Evolutionary conservation across 2,329 filamentous ascomycete species (phyloP).

Genomic region (Elsinoe fawcettii): DNA sequence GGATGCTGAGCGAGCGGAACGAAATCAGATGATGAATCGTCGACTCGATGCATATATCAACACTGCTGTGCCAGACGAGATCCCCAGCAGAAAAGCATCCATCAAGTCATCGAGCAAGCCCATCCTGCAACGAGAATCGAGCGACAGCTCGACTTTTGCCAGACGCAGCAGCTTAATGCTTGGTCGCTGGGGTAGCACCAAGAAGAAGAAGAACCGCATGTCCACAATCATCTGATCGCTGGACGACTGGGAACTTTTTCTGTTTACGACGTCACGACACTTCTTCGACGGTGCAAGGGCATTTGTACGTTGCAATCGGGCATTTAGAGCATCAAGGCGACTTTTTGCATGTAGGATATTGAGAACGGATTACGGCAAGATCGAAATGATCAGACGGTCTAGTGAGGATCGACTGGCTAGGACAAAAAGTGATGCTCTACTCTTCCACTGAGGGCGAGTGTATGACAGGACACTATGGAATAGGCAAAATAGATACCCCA

Average conservation of each 20-base stretch:
- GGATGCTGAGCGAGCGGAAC: slow-evolving; percentile 25
- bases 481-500: background rate
- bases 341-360: slow-evolving; percentile 1
- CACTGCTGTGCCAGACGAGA: slow-evolving; percentile 14
- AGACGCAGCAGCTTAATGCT: slow-evolving; percentile 5
- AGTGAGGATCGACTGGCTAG: too few relatives aligned
- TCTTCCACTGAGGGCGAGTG: background rate
- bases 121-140: background rate
- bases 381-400: too few relatives aligned
- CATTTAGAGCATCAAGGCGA: slow-evolving; percentile 13
- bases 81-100: slow-evolving; percentile 2
- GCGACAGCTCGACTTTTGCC: slow-evolving; percentile 5
- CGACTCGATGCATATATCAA: slow-evolving; percentile 29
- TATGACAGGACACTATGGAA: background rate
- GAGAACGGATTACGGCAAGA: background rate
- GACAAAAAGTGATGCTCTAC: background rate
- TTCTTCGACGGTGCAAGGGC: background rate
- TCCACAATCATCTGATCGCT: slow-evolving; percentile 8
- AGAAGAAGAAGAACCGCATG: slow-evolving; percentile 13
- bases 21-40: slow-evolving; percentile 29
- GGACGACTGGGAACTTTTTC: background rate
- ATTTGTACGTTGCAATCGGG: background rate
- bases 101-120: slow-evolving; percentile 1
- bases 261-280: slow-evolving; percentile 7
- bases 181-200: slow-evolving; percentile 6